Conservation (phyloP, 2,329 filamentous ascomycete species). For the Stagonosporopsis cucurbitacearum region DNA sequence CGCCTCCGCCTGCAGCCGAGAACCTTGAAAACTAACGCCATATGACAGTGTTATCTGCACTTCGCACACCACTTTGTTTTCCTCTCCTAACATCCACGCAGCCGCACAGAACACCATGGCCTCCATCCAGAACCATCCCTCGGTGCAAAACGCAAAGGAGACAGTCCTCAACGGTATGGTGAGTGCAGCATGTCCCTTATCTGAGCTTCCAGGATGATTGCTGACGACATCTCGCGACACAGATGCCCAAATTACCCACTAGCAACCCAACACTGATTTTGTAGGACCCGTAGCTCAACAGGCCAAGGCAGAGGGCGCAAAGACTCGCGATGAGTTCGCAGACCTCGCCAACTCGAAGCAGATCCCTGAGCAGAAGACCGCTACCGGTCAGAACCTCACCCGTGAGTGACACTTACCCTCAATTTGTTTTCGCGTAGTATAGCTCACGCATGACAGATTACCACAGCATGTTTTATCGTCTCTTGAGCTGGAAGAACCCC, state of each 20-base stretch:
- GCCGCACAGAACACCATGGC: constrained; percentile 58
- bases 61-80: constrained; percentile 39
- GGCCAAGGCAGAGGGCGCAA: constrained; percentile 62
- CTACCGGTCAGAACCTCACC: constrained; percentile 67
- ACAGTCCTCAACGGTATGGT: constrained; percentile 55
- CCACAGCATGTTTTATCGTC: constrained; percentile 70
- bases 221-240: constrained; percentile 42
- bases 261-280: constrained; percentile 34
- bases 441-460: constrained; percentile 57
- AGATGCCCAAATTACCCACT: constrained; percentile 30
- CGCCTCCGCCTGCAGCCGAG: constrained; percentile 42
- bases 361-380: constrained; percentile 61
- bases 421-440: neutral
- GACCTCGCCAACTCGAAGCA: constrained; percentile 63
- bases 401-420: constrained; percentile 51
- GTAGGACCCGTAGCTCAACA: constrained; percentile 63
- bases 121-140: constrained; percentile 57
- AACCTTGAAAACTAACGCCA: constrained; percentile 39
- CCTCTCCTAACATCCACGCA: constrained; percentile 45
- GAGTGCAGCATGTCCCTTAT: constrained; percentile 27
- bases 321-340: constrained; percentile 64
- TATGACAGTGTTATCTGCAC: constrained; percentile 48
- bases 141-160: constrained; percentile 55
- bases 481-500: constrained; percentile 72
- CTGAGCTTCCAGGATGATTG: constrained; percentile 12